A percentile compares a stretch with the other conserved stretches of the same genome.
These are phyloP conservation scores for Globisporangium orthogonon DNA, from an alignment of 352 stramenopile species.

Conservation along the genomic window DNA sequence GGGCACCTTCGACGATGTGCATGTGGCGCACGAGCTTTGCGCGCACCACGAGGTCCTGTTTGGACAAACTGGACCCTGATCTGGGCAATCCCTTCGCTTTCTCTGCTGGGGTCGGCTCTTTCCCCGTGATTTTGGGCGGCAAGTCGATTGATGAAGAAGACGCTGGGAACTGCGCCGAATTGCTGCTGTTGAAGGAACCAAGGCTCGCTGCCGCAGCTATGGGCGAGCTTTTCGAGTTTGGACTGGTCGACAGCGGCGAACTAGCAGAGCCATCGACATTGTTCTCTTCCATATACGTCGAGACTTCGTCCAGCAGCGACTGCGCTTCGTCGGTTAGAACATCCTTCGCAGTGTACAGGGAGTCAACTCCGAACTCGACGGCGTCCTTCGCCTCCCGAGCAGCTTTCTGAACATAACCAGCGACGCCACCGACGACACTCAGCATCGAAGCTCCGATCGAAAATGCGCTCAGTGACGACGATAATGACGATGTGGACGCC, in stretches of 20 bases:
- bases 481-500: constrained; percentile 16
- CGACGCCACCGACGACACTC: constrained; percentile 59
- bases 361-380: constrained; percentile 67
- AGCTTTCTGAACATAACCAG: constrained; percentile 62
- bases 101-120: neutral
- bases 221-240: neutral
- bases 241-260: constrained; percentile 2
- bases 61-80: constrained; percentile 9
- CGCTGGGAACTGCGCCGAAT: constrained; percentile 1
- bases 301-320: constrained; percentile 53
- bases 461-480: constrained; percentile 34
- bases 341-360: constrained; percentile 67
- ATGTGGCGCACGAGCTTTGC: constrained; percentile 73
- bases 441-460: constrained; percentile 57
- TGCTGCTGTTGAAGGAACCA: neutral
- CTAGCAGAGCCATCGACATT: neutral
- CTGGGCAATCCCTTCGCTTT: neutral
- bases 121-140: neutral
- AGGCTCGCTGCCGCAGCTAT: neutral
- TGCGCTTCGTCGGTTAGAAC: constrained; percentile 60
- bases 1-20: constrained; percentile 58
- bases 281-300: constrained; percentile 40
- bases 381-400: constrained; percentile 72
- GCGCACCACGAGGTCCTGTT: constrained; percentile 27
- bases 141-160: neutral